Conservation (phyloP, 306 rosid genomes). For the Rosa persica region DNA sequence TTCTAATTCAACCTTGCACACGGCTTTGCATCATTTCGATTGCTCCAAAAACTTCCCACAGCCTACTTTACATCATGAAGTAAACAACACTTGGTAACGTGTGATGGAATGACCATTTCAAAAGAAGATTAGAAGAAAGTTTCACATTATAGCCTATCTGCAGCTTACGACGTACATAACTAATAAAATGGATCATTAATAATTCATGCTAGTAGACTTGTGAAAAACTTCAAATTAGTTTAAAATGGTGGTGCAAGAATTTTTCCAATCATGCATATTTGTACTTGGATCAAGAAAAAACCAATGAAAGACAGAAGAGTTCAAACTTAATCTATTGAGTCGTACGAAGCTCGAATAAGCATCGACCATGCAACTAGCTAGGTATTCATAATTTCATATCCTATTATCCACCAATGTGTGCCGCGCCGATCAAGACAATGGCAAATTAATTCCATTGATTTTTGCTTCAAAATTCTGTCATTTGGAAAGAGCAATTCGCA, state of each 20-base stretch:
- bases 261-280: neutral
- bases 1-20: no score
- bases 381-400: neutral
- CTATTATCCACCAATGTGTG: neutral
- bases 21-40: no score
- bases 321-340: neutral
- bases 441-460: neutral
- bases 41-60: no score
- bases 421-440: neutral
- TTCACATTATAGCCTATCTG: no score
- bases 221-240: neutral
- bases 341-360: neutral
- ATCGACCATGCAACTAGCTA: neutral
- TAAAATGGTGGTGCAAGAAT: neutral
- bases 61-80: no score
- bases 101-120: no score
- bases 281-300: neutral
- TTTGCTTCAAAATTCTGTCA: neutral
- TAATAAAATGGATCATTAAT: neutral
- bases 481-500: no score
- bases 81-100: no score
- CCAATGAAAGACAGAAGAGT: neutral
- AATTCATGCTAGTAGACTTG: neutral
- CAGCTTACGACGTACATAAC: no score
- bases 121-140: no score